Evolutionary conservation across 331 rosid genomes (phyloP), one percentile per base, ranked within the genome.

Genomic region (Stylosanthes scabra): DNA sequence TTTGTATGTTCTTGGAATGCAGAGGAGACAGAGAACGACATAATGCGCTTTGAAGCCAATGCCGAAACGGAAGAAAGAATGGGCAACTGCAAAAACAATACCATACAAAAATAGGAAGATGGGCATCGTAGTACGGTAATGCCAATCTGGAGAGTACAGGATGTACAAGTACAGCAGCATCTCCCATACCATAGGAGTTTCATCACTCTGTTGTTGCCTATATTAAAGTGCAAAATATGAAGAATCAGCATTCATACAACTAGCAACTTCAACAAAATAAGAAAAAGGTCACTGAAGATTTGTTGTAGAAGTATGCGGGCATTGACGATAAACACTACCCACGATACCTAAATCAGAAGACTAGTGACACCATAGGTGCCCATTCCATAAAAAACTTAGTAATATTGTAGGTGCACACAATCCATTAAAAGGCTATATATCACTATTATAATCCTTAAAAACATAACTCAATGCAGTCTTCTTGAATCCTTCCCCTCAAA

Each of bases 101-200:
- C 96, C 96, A 73, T 92, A 92, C 13, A 87, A 80, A 79, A 88
- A 86, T 81, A 92, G 90, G 82, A 92, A 88, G 64, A 88, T 85
- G 20, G 98, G 98, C 98, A 92, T 92, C 59, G 98, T 92, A 54
- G 86, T 80, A 7, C 87, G 90, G 67, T 92, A 92, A 70, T 92
- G 96, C 98, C 98, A 92, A 78, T 92, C 95, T 0, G 98, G 98
- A 20, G 98, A 88, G 77, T 92, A 80, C 58, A 92, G 95, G 72
- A 92, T 88, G 87, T 90, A 92, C 79, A 92, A 68, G 84, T 90
- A 92, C 41, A 92, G 86, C 51, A 92, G 92, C 83, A 92, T 84
- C 84, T 92, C 98, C 98, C 96, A 92, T 57, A 92, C 87, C 98
- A 92, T 88, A 3, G 96, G 98, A 72, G 95, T 90, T 85, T 92